phyloP scores from a whole-genome alignment of 139 green algal species.

The Marvania coccoides region DNA sequence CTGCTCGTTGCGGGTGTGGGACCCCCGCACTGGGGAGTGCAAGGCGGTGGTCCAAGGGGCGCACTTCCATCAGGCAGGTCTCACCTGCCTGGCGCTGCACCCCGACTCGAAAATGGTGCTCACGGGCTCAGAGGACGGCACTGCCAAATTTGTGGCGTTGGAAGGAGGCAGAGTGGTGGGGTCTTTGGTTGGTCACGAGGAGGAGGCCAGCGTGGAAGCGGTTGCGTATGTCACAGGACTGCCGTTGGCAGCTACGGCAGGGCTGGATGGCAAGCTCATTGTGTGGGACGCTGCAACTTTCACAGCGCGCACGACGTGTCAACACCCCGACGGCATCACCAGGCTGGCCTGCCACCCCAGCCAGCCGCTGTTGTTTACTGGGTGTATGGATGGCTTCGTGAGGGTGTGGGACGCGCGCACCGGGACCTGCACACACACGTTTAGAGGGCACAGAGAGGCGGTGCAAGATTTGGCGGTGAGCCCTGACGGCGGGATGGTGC shows the following conservation, averaged over 20 bases:
- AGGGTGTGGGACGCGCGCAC: slow-evolving; percentile 74
- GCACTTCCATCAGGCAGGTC: slow-evolving; percentile 32
- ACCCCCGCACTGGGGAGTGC: slow-evolving; percentile 74
- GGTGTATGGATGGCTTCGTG: slow-evolving; percentile 68
- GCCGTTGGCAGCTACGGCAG: slow-evolving; percentile 45
- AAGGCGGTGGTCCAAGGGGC: slow-evolving; percentile 32
- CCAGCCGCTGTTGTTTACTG: slow-evolving; percentile 63
- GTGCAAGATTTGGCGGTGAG: slow-evolving; percentile 64
- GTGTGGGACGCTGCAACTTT: slow-evolving; percentile 62
- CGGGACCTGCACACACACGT: slow-evolving; percentile 32
- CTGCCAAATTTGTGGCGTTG: slow-evolving; percentile 53
- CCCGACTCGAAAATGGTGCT: slow-evolving; percentile 39
- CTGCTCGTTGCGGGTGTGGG: slow-evolving; percentile 69
- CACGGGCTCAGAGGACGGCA: slow-evolving; percentile 57
- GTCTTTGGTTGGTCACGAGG: slow-evolving; percentile 49
- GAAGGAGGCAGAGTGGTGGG: slow-evolving; percentile 19
- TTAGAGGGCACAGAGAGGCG: slow-evolving; percentile 45
- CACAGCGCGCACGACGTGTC: slow-evolving; percentile 35
- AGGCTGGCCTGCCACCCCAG: slow-evolving; percentile 51
- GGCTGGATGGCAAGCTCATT: slow-evolving; percentile 64
- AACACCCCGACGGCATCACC: slow-evolving; percentile 59
- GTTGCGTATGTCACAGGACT: slow-evolving; percentile 49
- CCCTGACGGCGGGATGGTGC: slow-evolving; percentile 52
- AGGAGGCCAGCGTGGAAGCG: slow-evolving; percentile 58
- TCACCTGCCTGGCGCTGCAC: slow-evolving; percentile 65